These are phyloP conservation scores for Fusarium floridanum DNA, from an alignment of 2,329 filamentous ascomycete genomes.

Conservation along the genomic window DNA sequence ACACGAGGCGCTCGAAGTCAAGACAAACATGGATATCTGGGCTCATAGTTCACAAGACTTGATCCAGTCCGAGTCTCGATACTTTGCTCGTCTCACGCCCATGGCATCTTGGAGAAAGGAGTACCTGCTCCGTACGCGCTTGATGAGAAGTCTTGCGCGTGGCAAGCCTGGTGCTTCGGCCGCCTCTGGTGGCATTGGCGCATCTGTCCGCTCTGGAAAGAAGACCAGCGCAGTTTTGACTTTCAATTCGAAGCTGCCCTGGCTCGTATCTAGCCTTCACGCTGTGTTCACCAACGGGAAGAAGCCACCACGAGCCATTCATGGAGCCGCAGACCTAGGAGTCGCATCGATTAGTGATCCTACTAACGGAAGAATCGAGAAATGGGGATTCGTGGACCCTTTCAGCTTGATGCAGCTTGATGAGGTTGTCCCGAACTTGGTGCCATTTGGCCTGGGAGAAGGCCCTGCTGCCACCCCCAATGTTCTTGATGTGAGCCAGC, in stretches of 20 bases:
- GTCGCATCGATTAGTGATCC: constrained; percentile 87
- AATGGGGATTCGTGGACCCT: constrained; percentile 84
- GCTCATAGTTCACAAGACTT: constrained; percentile 63
- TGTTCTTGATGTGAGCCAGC: constrained; percentile 90
- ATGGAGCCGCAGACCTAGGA: constrained; percentile 84
- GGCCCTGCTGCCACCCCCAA: constrained; percentile 86
- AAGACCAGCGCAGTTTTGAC: constrained; percentile 81
- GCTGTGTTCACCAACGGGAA: constrained; percentile 80
- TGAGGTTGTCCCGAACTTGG: constrained; percentile 79
- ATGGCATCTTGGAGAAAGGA: constrained; percentile 96
- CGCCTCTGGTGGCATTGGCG: constrained; percentile 62
- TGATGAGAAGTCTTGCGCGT: constrained; percentile 83
- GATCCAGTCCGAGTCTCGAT: constrained; percentile 79
- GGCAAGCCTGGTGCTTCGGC: constrained; percentile 79
- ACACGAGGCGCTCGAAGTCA: constrained; percentile 59
- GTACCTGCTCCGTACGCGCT: constrained; percentile 87
- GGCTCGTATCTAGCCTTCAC: constrained; percentile 83
- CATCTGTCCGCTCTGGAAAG: constrained; percentile 69
- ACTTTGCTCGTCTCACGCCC: constrained; percentile 84
- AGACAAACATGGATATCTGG: constrained; percentile 54
- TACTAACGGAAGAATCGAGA: constrained; percentile 78
- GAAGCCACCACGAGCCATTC: constrained; percentile 82
- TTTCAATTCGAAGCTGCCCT: constrained; percentile 86
- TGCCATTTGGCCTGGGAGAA: constrained; percentile 82
- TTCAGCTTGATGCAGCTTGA: constrained; percentile 82